Evolutionary conservation across 208 protist genomes (phyloP).

Genomic region (Kentomonas sorsogonicus): DNA sequence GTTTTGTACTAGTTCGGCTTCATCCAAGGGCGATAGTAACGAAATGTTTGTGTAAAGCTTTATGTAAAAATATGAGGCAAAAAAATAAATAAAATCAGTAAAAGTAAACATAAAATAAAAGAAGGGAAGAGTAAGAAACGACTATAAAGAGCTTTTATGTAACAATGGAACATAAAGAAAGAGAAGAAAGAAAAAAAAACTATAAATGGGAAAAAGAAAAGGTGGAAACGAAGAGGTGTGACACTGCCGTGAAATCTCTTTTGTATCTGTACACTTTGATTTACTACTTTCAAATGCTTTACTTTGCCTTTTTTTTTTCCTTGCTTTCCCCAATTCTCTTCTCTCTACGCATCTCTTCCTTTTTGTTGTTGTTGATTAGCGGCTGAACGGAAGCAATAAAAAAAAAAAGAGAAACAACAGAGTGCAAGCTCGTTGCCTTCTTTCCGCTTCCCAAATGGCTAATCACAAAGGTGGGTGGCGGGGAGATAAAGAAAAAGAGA

Average conservation of each 20-base stretch:
- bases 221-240: slow-evolving; percentile 8
- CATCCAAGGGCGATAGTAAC: too few species aligned
- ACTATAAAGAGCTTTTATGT: too few species aligned
- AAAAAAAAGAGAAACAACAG: slow-evolving; percentile 1
- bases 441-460: background rate
- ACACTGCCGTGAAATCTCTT: slow-evolving; percentile 6
- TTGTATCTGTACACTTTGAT: background rate
- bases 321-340: too few species aligned
- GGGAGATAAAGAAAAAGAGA: slow-evolving; percentile 8
- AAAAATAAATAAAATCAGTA: slow-evolving; percentile 1
- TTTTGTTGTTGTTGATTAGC: slow-evolving; percentile 2
- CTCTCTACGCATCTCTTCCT: too few species aligned
- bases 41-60: too few species aligned
- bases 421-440: background rate
- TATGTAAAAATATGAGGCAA: slow-evolving; percentile 9
- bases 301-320: slow-evolving; percentile 13
- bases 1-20: too few species aligned
- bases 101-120: slow-evolving; percentile 3
- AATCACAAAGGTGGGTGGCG: background rate
- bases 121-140: background rate
- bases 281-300: background rate
- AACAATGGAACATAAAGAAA: too few species aligned
- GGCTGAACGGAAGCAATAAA: slow-evolving; percentile 7
- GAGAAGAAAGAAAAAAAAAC: slow-evolving; percentile 7
- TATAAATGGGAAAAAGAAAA: background rate